Percentiles rank a stretch among this genome's conserved stretches.
Evolutionary conservation across 148 eudicot genomes (phyloP).

Genomic region (Rhododendron ovatum): DNA sequence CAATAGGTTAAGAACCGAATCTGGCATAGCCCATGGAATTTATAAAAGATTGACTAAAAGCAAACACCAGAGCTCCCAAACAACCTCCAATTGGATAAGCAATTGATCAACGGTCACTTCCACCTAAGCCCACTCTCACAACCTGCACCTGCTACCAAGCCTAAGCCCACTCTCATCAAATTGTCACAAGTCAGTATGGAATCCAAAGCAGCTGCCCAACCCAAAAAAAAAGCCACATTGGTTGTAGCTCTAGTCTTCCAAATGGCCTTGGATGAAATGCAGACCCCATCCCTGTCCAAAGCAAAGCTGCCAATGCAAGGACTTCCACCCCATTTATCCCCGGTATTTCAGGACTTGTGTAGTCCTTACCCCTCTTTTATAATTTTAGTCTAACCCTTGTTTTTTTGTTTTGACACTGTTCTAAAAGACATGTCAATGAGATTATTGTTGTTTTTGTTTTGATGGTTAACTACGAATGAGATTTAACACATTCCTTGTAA

Average conservation of each 20-base stretch:
- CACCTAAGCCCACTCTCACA: neutral
- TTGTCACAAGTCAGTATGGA: neutral
- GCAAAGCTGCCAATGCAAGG: neutral
- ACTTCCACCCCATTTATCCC: neutral
- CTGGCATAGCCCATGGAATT: neutral
- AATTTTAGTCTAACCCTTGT: neutral
- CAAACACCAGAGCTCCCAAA: neutral
- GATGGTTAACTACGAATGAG: neutral
- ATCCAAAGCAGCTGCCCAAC: neutral
- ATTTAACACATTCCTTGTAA: neutral
- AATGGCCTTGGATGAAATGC: neutral
- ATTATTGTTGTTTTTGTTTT: neutral
- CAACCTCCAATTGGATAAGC: neutral
- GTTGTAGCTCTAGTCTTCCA: neutral
- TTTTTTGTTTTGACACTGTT: neutral
- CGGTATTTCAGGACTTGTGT: neutral
- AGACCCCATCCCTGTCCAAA: neutral
- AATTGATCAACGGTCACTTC: neutral
- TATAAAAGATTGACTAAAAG: neutral
- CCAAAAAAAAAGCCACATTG: neutral
- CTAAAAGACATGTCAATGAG: neutral
- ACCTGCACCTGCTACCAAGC: neutral
- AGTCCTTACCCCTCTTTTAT: neutral
- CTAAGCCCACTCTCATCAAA: neutral
- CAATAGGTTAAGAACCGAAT: neutral